Conservation (phyloP, 257 asterid genomes). For the Solanum tarijense region DNA sequence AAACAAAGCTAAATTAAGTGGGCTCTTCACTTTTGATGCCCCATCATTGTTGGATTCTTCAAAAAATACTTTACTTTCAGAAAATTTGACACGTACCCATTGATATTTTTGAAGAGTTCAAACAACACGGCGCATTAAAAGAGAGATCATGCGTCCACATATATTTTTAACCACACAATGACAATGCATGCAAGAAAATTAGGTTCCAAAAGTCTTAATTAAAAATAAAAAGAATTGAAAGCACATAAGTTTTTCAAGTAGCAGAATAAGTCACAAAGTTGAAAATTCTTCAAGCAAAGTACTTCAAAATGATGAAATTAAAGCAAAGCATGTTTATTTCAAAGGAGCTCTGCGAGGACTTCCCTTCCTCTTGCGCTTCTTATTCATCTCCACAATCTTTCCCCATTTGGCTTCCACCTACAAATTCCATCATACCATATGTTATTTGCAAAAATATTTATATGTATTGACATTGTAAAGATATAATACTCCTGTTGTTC, state of each 20-base stretch:
- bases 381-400: background rate
- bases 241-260: background rate
- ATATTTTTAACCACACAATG: background rate
- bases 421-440: background rate
- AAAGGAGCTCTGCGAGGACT: conserved; percentile 12
- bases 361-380: conserved; percentile 9
- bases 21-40: background rate
- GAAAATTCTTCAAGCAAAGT: background rate
- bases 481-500: too few species aligned
- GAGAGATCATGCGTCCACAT: background rate
- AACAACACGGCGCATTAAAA: too few species aligned
- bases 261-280: background rate
- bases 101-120: too few species aligned
- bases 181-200: background rate
- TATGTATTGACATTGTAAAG: background rate
- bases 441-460: background rate
- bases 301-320: background rate
- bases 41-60: accelerated
- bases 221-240: background rate
- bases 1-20: background rate
- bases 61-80: too few species aligned
- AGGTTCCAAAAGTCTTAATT: background rate
- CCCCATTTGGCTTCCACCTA: conserved; percentile 2
- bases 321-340: background rate
- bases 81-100: background rate